Percentiles rank a stretch among this genome's conserved stretches.
Conservation (phyloP, 345 rosid genomes). For the Linum usitatissimum region DNA sequence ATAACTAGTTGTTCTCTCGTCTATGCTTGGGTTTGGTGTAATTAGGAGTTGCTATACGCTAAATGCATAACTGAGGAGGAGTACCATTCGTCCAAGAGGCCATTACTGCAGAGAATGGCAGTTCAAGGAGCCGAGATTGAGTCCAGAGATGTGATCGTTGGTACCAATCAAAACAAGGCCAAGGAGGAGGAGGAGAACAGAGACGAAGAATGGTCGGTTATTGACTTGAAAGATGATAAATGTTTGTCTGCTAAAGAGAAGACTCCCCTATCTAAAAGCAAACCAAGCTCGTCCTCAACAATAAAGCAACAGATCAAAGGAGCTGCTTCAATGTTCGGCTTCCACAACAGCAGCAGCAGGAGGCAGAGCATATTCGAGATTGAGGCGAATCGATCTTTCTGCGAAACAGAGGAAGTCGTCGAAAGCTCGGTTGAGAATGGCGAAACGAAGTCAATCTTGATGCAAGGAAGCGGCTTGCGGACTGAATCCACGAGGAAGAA, state of each 20-base stretch:
- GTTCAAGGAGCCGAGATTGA: slow-evolving; percentile 67
- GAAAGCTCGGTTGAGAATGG: slow-evolving; percentile 43
- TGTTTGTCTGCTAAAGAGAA: slow-evolving; percentile 19
- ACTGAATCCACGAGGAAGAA: slow-evolving; percentile 23
- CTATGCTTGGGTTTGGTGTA: no score
- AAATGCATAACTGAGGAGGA: slow-evolving; percentile 60
- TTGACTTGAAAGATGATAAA: slow-evolving; percentile 56
- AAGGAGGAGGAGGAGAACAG: slow-evolving; percentile 24
- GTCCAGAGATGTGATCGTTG: slow-evolving; percentile 40
- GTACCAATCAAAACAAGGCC: slow-evolving; percentile 8
- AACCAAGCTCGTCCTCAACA: slow-evolving; percentile 28
- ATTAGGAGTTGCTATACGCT: slow-evolving; percentile 54
- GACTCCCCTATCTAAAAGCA: slow-evolving; percentile 25
- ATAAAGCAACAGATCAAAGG: slow-evolving; percentile 56
- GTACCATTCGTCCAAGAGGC: slow-evolving; percentile 67
- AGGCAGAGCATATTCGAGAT: slow-evolving; percentile 41
- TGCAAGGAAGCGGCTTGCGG: slow-evolving; percentile 30
- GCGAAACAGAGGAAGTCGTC: not conserved
- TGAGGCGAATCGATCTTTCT: slow-evolving; percentile 16
- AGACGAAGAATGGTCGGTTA: slow-evolving; percentile 62
- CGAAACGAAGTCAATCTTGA: slow-evolving; percentile 39
- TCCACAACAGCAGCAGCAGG: slow-evolving; percentile 30
- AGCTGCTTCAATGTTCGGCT: slow-evolving; percentile 49
- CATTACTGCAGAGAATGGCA: slow-evolving; percentile 55
- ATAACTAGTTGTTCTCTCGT: no score